Evolutionary conservation across 768 basidiomycete species (phyloP).

Genomic region (Lentinula aciculospora): DNA sequence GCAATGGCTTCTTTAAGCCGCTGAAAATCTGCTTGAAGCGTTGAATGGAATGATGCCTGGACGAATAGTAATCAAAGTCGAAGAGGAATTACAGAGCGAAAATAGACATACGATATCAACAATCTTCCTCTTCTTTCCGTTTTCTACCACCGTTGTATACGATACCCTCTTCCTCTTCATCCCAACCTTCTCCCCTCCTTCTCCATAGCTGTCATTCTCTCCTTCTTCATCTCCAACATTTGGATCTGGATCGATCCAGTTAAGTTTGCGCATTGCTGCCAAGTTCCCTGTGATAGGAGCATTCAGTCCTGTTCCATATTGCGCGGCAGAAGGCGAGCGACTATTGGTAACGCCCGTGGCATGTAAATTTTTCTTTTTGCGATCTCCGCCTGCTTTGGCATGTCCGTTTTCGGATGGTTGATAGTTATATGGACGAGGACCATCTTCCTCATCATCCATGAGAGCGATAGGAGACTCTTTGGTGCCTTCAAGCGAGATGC

Average conservation of each 20-base stretch:
- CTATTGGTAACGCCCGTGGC: neutral
- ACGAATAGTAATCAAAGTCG: neutral
- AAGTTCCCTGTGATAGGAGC: constrained; percentile 5
- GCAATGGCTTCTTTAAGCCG: constrained; percentile 55
- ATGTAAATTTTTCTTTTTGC: constrained; percentile 2
- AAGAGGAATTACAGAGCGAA: constrained; percentile 1
- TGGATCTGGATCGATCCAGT: constrained; percentile 4
- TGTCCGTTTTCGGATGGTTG: constrained; percentile 2
- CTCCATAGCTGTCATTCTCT: neutral
- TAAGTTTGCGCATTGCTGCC: constrained; percentile 5
- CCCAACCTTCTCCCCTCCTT: neutral
- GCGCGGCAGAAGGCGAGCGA: neutral
- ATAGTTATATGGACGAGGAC: neutral
- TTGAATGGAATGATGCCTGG: constrained; percentile 66
- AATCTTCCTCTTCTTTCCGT: constrained; percentile 67
- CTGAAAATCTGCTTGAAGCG: constrained; percentile 57
- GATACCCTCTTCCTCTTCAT: constrained; percentile 33
- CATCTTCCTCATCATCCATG: constrained; percentile 27
- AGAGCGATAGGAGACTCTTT: constrained; percentile 48
- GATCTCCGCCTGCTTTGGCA: neutral
- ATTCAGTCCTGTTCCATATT: constrained; percentile 1
- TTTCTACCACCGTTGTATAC: constrained; percentile 45
- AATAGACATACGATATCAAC: constrained; percentile 51
- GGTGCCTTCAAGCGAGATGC: constrained; percentile 22
- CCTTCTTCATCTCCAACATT: constrained; percentile 6